phyloP scores from a whole-genome alignment of 2,329 filamentous ascomycete species.

The Talaromyces sp. region DNA sequence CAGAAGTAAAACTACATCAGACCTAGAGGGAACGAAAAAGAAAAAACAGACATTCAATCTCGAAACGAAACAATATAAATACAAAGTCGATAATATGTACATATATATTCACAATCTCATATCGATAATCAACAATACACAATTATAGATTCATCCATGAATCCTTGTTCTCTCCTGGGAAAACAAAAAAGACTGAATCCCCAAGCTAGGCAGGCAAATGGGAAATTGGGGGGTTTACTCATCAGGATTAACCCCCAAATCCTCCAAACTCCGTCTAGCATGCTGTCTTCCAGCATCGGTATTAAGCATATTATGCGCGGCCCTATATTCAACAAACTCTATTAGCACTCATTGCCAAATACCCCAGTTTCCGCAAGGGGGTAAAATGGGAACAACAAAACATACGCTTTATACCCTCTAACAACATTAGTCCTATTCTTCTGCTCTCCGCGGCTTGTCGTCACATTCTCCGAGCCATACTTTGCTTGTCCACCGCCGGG shows the following conservation, averaged over 20 bases:
- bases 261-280: constrained; percentile 10
- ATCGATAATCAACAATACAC: background rate
- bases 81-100: background rate
- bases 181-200: too few relatives aligned
- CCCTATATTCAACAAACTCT: constrained; percentile 11
- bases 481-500: background rate
- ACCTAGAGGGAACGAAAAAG: background rate
- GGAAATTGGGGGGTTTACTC: too few relatives aligned
- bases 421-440: constrained; percentile 19
- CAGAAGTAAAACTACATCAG: background rate
- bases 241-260: constrained; percentile 13
- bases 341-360: too few relatives aligned
- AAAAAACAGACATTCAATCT: constrained; percentile 2
- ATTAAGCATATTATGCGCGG: constrained; percentile 20
- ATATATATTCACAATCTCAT: constrained; percentile 8
- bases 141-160: background rate
- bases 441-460: constrained; percentile 15
- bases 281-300: constrained; percentile 13
- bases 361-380: too few relatives aligned
- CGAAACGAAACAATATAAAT: background rate
- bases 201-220: too few relatives aligned
- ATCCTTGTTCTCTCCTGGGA: too few relatives aligned
- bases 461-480: constrained; percentile 10
- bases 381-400: background rate
- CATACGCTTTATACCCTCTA: constrained; percentile 24